Conservation (phyloP, 805 yeast species). For the Dipodascus geniculatus region DNA sequence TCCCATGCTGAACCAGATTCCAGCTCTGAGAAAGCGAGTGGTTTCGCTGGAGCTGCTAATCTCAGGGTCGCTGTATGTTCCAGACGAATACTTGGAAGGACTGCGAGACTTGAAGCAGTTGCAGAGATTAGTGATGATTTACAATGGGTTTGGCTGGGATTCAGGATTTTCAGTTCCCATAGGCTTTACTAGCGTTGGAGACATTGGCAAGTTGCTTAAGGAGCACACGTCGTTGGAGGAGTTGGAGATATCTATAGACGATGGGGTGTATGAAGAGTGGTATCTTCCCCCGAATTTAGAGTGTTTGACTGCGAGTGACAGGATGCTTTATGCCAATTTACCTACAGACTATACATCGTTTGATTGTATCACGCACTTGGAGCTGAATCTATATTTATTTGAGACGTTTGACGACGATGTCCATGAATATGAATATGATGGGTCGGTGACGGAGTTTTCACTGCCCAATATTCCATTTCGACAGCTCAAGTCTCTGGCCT, state of each 20-base stretch:
- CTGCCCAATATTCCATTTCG: not conserved
- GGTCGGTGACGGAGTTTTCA: not conserved
- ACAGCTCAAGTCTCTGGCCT: not conserved
- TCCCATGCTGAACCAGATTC: not conserved
- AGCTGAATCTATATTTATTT: not conserved
- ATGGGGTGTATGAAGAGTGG: not conserved
- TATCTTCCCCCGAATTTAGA: not conserved
- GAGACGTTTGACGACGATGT: not conserved
- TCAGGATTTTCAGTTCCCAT: not conserved
- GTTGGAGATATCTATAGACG: not conserved
- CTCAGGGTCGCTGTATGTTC: not conserved
- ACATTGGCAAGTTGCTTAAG: not conserved
- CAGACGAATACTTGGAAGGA: not conserved
- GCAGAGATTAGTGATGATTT: not conserved
- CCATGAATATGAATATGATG: not conserved
- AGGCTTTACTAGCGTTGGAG: not conserved
- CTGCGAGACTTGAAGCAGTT: not conserved
- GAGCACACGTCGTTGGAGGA: not conserved
- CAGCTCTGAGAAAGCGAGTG: not conserved
- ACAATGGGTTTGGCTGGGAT: not conserved
- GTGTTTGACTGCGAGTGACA: not conserved
- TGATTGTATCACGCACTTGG: not conserved
- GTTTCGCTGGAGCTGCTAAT: not conserved
- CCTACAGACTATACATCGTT: not conserved
- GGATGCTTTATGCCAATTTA: not conserved